Base-by-base conservation (phyloP, 164 flowering plant genomes). In the Umbellularia californica region DNA sequence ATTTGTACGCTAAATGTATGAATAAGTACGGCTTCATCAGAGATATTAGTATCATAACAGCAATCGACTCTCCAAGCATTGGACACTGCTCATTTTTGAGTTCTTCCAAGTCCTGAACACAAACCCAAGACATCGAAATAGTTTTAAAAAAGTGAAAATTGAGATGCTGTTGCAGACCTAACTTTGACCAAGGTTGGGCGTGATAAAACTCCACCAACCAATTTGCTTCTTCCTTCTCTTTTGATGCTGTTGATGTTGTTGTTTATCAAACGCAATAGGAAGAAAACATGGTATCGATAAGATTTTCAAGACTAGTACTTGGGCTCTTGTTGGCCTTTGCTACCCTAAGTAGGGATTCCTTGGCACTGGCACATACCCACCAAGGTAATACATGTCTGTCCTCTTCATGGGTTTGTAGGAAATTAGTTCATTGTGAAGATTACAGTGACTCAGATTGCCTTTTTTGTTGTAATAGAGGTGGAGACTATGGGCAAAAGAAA, bases 161-260 rank as follows among this genome's bases (percentile, higher is more conserved):
- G 68, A 65, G 24, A 75, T 72, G 71, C 71, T 65, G 64, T 78
- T 79, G 79, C 76, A 79, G 79, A 79, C 86, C 85, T 78, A 81
- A 79, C 82, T 83, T 82, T 86, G 86, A 82, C 87, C 77, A 74
- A 74, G 67, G 65, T 70, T 77, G 70, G 74, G 79, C 41, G 74
- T 79, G 84, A 82, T 83, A 84, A 79, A 24, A 85, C 68, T 75
- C 80, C 68, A 15, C 41, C 72, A 64, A 19, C 33, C 30, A 60
- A 23, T 74, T 64, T 81, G 67, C 63, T 64, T 77, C 47, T 72
- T 65, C 76, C 77, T 67, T 75, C 79, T 75, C 77, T 74, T 78
- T 69, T 50, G 70, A 50, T 69, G 76, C 52, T 76, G 74, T 65
- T 74, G 71, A 67, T 27, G 50, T 30, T 25, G 28, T 15, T 2